Conservation (phyloP, 2,329 filamentous ascomycete species). For the Cladophialophora bantiana region DNA sequence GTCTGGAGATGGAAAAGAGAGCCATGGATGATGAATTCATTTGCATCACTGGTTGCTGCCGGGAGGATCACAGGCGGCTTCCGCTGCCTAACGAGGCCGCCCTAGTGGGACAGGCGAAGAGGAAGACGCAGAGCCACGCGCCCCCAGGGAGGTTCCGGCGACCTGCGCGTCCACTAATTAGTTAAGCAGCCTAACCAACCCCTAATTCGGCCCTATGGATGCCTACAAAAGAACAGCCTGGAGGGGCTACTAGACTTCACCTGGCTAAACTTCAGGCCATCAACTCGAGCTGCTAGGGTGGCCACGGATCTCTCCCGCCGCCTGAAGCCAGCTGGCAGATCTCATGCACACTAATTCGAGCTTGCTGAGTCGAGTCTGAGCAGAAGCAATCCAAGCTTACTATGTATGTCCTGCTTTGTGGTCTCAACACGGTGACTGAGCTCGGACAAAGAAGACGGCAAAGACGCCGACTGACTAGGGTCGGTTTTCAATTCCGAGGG, state of each 20-base stretch:
- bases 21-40: conserved; percentile 8
- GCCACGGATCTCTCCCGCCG: conserved; percentile 20
- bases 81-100: conserved; percentile 17
- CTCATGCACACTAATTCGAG: conserved; percentile 14
- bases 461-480: background rate
- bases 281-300: background rate
- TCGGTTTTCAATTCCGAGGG: background rate
- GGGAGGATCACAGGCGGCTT: conserved; percentile 21
- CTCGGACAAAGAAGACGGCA: background rate
- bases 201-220: background rate
- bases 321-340: conserved; percentile 15
- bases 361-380: background rate
- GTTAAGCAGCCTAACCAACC: conserved; percentile 17
- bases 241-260: background rate
- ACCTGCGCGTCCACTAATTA: conserved; percentile 21
- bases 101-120: conserved; percentile 17
- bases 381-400: background rate
- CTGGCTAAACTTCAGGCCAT: conserved; percentile 21
- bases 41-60: conserved; percentile 17
- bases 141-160: conserved; percentile 6
- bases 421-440: background rate
- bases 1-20: conserved; percentile 14
- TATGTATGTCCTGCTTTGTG: background rate
- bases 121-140: conserved; percentile 9
- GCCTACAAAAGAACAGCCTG: conserved; percentile 18